phyloP scores from a whole-genome alignment of 257 asterid species.

The Solanum chmielewskii region DNA sequence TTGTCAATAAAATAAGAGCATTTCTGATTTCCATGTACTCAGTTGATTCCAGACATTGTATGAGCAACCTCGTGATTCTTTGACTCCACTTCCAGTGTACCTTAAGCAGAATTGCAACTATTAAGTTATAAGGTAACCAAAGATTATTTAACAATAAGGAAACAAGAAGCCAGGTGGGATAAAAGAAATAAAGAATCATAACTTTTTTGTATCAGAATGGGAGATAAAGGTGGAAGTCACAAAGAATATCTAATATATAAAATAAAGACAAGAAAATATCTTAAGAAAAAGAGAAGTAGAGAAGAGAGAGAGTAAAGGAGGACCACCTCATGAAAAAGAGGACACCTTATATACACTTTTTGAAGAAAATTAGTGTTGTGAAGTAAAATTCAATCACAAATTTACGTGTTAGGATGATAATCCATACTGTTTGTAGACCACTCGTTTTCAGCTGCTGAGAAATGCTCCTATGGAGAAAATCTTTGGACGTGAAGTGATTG shows the following conservation, averaged over 20 bases:
- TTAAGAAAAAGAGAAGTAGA: background rate
- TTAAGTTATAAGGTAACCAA: background rate
- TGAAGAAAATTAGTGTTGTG: background rate
- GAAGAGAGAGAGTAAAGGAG: background rate
- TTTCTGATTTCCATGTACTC: constrained; percentile 98
- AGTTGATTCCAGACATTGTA: constrained; percentile 90
- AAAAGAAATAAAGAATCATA: background rate
- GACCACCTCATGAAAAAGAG: background rate
- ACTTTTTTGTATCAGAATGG: background rate
- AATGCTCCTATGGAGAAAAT: background rate
- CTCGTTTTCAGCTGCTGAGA: background rate
- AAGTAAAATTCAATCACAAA: background rate
- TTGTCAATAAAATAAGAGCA: constrained; percentile 84
- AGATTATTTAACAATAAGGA: background rate
- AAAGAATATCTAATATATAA: background rate
- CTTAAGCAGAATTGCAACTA: constrained; percentile 17
- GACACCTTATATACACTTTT: background rate
- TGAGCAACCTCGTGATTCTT: constrained; percentile 82
- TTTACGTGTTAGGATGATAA: background rate
- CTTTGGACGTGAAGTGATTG: background rate
- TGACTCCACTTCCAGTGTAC: constrained; percentile 99
- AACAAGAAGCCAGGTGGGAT: background rate
- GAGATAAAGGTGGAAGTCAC: background rate
- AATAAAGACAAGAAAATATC: background rate
- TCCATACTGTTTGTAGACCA: background rate